Percentiles rank a stretch among this genome's conserved stretches.
These are phyloP conservation scores for Globisporangium radiosum DNA, from an alignment of 352 stramenopile genomes.

Conservation along the genomic window DNA sequence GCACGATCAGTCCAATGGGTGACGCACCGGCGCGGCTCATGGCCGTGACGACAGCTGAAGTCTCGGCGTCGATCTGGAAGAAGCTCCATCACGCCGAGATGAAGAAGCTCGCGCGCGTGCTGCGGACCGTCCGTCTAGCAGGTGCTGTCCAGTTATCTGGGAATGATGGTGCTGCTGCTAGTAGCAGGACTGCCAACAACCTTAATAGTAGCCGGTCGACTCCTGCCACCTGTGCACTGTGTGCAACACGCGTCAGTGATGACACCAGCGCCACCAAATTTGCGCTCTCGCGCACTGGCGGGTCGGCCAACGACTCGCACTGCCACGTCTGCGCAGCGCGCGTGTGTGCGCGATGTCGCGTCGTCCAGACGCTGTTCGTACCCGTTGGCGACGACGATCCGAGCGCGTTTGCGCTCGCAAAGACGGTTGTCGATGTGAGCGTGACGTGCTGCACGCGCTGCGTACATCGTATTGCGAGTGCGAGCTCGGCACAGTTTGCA, in stretches of 20 bases:
- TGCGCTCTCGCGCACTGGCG: background rate
- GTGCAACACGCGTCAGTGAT: background rate
- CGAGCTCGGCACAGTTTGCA: constrained; percentile 19
- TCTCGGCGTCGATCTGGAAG: constrained; percentile 1
- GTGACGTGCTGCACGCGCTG: constrained; percentile 25
- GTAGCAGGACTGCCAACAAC: background rate
- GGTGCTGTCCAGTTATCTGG: too few species aligned
- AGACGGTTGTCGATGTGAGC: constrained; percentile 10
- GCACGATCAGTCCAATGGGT: constrained; percentile 22
- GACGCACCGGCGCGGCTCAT: constrained; percentile 21
- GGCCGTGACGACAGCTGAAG: constrained; percentile 14
- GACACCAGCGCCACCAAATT: background rate
- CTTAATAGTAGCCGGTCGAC: background rate
- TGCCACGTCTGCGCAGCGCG: constrained; percentile 1
- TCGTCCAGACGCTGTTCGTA: constrained; percentile 13
- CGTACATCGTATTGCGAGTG: constrained; percentile 12
- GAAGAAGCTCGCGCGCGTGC: constrained; percentile 29
- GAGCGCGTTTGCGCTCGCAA: background rate
- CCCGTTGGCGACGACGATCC: background rate
- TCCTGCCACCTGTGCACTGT: background rate
- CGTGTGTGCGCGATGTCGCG: constrained; percentile 3
- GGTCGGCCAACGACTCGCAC: background rate
- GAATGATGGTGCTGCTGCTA: background rate
- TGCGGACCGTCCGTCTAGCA: background rate
- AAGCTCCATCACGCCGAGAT: constrained; percentile 23